A percentile compares a stretch with the other conserved stretches of the same genome.
These are phyloP conservation scores for Magnolia kwangsiensis DNA, from an alignment of 164 flowering plant genomes.

Conservation along the genomic window DNA sequence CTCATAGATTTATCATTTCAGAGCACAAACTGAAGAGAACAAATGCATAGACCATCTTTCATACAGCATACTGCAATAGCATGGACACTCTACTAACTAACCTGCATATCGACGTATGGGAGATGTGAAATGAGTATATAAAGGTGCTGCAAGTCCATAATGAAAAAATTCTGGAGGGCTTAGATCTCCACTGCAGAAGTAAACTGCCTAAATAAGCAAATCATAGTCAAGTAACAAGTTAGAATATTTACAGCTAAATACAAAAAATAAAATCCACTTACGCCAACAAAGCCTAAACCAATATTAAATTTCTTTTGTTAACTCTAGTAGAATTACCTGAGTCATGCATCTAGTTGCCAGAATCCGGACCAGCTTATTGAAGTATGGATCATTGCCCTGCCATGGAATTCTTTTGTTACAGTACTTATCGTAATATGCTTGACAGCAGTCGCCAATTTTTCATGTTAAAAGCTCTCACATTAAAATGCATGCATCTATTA, in stretches of 20 bases:
- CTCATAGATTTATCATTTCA: too few species aligned
- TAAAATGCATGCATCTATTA: background rate
- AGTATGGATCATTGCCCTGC: conserved; percentile 94
- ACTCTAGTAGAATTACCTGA: conserved; percentile 50
- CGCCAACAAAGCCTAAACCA: background rate
- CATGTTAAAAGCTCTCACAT: background rate
- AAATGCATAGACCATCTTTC: background rate
- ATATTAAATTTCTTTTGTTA: background rate
- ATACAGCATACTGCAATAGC: background rate
- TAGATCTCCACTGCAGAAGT: conserved; percentile 98
- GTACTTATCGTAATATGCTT: background rate
- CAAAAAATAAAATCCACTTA: background rate
- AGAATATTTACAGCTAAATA: conserved; percentile 2
- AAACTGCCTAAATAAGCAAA: conserved; percentile 68
- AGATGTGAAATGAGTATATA: conserved; percentile 97
- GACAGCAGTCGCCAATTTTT: background rate
- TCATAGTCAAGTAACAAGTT: conserved; percentile 3
- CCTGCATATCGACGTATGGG: conserved; percentile 99
- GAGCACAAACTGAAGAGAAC: too few species aligned
- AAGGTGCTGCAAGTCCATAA: conserved; percentile 91
- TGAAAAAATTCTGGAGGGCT: conserved; percentile 85
- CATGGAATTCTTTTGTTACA: conserved; percentile 1
- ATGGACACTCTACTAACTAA: conserved; percentile 12
- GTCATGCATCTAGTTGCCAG: conserved; percentile 99
- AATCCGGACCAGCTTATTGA: conserved; percentile 89